Conservation (phyloP, 257 asterid genomes). For the Echites panduratus region DNA sequence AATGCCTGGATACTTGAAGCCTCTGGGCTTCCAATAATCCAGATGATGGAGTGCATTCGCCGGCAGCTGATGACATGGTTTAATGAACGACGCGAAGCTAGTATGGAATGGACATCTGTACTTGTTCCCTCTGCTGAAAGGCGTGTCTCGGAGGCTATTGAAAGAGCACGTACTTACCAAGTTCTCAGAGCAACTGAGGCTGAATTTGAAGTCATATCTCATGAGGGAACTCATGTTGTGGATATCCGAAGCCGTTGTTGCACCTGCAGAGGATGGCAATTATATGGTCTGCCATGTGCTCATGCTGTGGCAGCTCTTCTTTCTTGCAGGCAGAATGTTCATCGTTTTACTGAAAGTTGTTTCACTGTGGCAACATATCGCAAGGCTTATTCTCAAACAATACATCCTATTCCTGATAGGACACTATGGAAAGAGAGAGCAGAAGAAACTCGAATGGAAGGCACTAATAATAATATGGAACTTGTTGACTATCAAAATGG, state of each 20-base stretch:
- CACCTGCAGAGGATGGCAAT: slow-evolving; percentile 58
- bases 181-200: slow-evolving; percentile 54
- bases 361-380: slow-evolving; percentile 55
- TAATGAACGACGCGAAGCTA: slow-evolving; percentile 55
- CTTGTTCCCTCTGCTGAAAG: slow-evolving; percentile 59
- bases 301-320: slow-evolving; percentile 68
- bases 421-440: slow-evolving; percentile 49
- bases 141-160: slow-evolving; percentile 56
- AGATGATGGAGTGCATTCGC: slow-evolving; percentile 73
- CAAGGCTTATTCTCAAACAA: slow-evolving; percentile 58
- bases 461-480: slow-evolving; percentile 15
- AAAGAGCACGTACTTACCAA: slow-evolving; percentile 40
- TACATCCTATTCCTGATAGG: slow-evolving; percentile 68
- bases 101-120: slow-evolving; percentile 56
- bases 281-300: slow-evolving; percentile 56
- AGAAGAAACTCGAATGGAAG: slow-evolving; percentile 21
- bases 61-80: slow-evolving; percentile 79
- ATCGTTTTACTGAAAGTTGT: slow-evolving; percentile 59
- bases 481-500: slow-evolving; percentile 16
- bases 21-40: slow-evolving; percentile 60
- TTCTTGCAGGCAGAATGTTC: slow-evolving; percentile 66
- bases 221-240: slow-evolving; percentile 47
- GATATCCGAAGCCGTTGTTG: slow-evolving; percentile 49
- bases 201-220: slow-evolving; percentile 57
- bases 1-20: slow-evolving; percentile 58